phyloP scores from a whole-genome alignment of 2,329 filamentous ascomycete genomes.

The Botrytis pseudocinerea region DNA sequence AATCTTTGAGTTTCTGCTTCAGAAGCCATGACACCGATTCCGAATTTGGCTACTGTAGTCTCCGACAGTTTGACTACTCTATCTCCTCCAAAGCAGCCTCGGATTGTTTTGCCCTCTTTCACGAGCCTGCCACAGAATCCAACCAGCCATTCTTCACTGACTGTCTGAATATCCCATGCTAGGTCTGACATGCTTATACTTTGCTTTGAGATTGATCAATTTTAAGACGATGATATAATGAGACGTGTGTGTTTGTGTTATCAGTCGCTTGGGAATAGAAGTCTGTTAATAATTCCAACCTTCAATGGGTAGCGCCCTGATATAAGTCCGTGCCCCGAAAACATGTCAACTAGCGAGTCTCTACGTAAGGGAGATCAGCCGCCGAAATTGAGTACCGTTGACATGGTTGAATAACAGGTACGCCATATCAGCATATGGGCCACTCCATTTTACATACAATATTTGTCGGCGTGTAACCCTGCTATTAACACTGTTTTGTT shows the following conservation, averaged over 20 bases:
- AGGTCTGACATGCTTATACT: not conserved
- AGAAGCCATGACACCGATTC: slow-evolving; percentile 28
- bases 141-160: not conserved
- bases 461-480: too few species aligned
- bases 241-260: not conserved
- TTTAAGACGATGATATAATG: not conserved
- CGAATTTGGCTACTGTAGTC: slow-evolving; percentile 31
- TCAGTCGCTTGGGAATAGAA: not conserved
- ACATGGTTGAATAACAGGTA: too few species aligned
- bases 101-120: not conserved
- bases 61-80: slow-evolving; percentile 15
- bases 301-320: too few species aligned
- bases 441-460: too few species aligned
- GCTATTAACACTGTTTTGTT: too few species aligned
- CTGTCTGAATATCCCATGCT: not conserved
- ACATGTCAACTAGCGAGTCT: too few species aligned
- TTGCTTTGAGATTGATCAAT: not conserved
- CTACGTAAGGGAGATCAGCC: not conserved
- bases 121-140: not conserved
- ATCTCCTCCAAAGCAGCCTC: not conserved
- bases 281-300: not conserved
- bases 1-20: slow-evolving; percentile 34
- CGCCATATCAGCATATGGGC: too few species aligned
- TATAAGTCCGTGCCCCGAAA: too few species aligned
- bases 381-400: not conserved